These are phyloP conservation scores for Linanthus parryae DNA, from an alignment of 148 eudicot species.

Conservation along the genomic window DNA sequence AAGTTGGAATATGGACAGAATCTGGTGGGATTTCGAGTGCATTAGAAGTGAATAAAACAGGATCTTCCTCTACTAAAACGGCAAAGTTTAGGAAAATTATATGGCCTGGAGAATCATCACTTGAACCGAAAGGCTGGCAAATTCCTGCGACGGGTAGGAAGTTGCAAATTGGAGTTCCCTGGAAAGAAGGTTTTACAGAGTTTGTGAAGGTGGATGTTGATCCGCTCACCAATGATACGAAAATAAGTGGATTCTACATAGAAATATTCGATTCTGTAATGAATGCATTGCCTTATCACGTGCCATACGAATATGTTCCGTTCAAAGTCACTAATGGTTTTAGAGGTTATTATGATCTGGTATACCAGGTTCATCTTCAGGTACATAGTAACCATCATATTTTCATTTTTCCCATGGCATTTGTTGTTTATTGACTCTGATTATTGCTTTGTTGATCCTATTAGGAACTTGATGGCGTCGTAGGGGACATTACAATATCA, in stretches of 20 bases:
- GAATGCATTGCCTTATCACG: slow-evolving; percentile 7
- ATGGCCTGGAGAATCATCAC: slow-evolving; percentile 10
- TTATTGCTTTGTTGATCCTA: background rate
- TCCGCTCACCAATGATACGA: slow-evolving; percentile 1
- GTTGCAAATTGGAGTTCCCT: slow-evolving; percentile 4
- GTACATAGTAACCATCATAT: background rate
- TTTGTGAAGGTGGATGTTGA: background rate
- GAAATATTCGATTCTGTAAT: slow-evolving; percentile 6
- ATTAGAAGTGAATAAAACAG: too few species aligned
- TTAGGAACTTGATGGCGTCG: slow-evolving; percentile 3
- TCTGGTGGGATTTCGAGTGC: slow-evolving; percentile 1
- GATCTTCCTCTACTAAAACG: background rate
- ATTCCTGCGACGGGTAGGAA: slow-evolving; percentile 1
- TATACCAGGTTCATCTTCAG: slow-evolving; percentile 11
- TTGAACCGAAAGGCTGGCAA: slow-evolving; percentile 5
- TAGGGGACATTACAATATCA: slow-evolving; percentile 9
- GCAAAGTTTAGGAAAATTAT: background rate
- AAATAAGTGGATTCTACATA: slow-evolving; percentile 5
- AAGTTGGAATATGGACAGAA: slow-evolving; percentile 11
- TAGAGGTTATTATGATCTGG: slow-evolving; percentile 9
- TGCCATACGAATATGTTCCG: slow-evolving; percentile 11
- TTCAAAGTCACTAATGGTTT: background rate
- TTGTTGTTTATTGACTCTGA: background rate
- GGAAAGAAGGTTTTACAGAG: slow-evolving; percentile 6
- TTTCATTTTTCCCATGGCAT: background rate